Evolutionary conservation across 2,329 filamentous ascomycete genomes (phyloP).

Genomic region (Colletotrichum sp.): DNA sequence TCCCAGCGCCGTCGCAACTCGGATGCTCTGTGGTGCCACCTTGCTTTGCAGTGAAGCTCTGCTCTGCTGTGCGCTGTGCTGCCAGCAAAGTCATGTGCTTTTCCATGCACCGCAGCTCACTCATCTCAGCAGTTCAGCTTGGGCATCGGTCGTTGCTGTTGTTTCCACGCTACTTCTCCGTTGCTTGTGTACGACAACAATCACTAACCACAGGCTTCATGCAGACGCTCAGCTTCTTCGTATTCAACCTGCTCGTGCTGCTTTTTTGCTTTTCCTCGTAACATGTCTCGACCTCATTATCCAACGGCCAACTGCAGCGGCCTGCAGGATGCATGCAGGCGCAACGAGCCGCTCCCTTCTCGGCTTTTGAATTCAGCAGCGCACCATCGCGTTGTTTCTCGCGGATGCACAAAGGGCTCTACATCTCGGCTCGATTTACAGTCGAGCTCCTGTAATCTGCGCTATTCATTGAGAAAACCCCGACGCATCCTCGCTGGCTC

Average conservation of each 20-base stretch:
- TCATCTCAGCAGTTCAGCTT: neutral
- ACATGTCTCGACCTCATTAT: neutral
- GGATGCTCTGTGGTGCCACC: neutral
- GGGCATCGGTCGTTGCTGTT: neutral
- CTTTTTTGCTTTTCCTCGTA: neutral
- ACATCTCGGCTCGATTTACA: neutral
- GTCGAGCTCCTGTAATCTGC: neutral
- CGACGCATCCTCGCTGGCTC: neutral
- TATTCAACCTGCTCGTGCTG: neutral
- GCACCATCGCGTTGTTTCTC: neutral
- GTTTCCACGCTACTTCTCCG: neutral
- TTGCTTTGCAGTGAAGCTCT: neutral
- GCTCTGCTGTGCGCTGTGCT: neutral
- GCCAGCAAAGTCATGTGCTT: neutral
- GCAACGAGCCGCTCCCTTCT: neutral
- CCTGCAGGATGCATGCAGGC: neutral
- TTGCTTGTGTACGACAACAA: neutral
- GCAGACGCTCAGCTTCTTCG: neutral
- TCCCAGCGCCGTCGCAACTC: neutral
- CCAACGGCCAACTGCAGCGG: neutral
- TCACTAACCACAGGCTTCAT: neutral
- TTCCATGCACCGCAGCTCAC: neutral
- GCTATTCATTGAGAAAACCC: neutral
- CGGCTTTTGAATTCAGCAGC: neutral
- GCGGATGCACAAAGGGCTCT: neutral